A percentile compares a stretch with the other conserved stretches of the same genome.
Evolutionary conservation across 352 stramenopile genomes (phyloP).

Genomic region (Phytophthora crassamura): DNA sequence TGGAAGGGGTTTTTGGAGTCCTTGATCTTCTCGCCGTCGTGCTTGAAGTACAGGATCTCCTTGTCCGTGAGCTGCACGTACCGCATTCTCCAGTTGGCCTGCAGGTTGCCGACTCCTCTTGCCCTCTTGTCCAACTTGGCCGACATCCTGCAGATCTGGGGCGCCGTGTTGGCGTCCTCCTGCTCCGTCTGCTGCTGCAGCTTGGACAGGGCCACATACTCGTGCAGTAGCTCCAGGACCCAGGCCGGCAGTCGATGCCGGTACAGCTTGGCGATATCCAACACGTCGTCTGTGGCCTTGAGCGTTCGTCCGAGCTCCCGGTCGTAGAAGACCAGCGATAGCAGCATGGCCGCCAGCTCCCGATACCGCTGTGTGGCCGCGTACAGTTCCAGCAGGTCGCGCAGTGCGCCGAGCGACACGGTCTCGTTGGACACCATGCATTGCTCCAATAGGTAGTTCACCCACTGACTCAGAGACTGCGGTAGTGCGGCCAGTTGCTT

Average conservation of each 20-base stretch:
- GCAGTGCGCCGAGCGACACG: constrained; percentile 54
- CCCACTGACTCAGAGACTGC: constrained; percentile 65
- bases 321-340: constrained; percentile 61
- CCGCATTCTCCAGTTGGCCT: constrained; percentile 80
- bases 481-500: constrained; percentile 50
- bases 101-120: constrained; percentile 52
- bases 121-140: constrained; percentile 71
- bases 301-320: constrained; percentile 40
- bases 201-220: constrained; percentile 65
- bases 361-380: constrained; percentile 54
- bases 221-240: constrained; percentile 60
- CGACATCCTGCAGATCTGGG: constrained; percentile 36
- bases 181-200: constrained; percentile 64
- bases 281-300: constrained; percentile 56
- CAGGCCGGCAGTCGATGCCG: constrained; percentile 58
- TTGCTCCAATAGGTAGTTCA: constrained; percentile 69
- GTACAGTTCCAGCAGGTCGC: constrained; percentile 53
- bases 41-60: constrained; percentile 69
- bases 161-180: constrained; percentile 52
- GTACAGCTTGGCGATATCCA: constrained; percentile 54
- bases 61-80: constrained; percentile 56
- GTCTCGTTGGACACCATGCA: constrained; percentile 57
- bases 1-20: constrained; percentile 67
- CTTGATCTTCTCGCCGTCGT: constrained; percentile 59
- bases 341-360: constrained; percentile 62